These are phyloP conservation scores for Cytospora paraplurivora DNA, from an alignment of 2,329 filamentous ascomycete genomes.

Conservation along the genomic window DNA sequence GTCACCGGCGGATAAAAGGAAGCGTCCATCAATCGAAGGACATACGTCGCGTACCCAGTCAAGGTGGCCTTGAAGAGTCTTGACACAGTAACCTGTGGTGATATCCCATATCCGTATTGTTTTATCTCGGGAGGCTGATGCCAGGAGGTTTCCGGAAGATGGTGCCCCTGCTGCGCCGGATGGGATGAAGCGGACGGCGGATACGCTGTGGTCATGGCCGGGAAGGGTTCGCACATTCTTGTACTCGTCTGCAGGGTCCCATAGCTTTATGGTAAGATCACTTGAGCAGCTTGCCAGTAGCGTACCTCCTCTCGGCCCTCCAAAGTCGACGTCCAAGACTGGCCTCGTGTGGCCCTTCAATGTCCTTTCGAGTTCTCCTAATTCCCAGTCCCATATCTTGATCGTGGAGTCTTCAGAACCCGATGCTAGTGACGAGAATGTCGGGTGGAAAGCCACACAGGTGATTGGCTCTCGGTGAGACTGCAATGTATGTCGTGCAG, in stretches of 20 bases:
- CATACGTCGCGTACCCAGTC: slow-evolving; percentile 92
- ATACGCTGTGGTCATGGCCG: slow-evolving; percentile 91
- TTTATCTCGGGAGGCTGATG: slow-evolving; percentile 83
- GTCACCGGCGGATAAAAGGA: slow-evolving; percentile 78
- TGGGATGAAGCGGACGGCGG: slow-evolving; percentile 84
- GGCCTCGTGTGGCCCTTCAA: slow-evolving; percentile 91
- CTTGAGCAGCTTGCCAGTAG: slow-evolving; percentile 81
- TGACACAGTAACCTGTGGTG: slow-evolving; percentile 88
- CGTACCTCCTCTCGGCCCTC: slow-evolving; percentile 77
- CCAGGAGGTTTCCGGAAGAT: slow-evolving; percentile 80
- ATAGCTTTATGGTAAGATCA: slow-evolving; percentile 91
- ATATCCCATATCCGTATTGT: slow-evolving; percentile 90
- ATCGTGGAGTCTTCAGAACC: slow-evolving; percentile 92
- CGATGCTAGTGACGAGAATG: slow-evolving; percentile 87
- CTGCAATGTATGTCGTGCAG: slow-evolving; percentile 79
- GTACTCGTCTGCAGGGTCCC: slow-evolving; percentile 90
- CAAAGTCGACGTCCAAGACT: slow-evolving; percentile 87
- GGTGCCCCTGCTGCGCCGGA: slow-evolving; percentile 77
- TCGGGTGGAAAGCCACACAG: slow-evolving; percentile 87
- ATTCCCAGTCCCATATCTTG: slow-evolving; percentile 97
- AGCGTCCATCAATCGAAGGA: slow-evolving; percentile 81
- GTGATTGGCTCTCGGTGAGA: slow-evolving; percentile 81
- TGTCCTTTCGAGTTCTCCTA: slow-evolving; percentile 86
- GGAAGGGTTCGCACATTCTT: slow-evolving; percentile 91
- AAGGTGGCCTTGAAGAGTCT: slow-evolving; percentile 81